phyloP scores from a whole-genome alignment of 1,284 basidiomycete species.

The Rhodotorula sp. region DNA sequence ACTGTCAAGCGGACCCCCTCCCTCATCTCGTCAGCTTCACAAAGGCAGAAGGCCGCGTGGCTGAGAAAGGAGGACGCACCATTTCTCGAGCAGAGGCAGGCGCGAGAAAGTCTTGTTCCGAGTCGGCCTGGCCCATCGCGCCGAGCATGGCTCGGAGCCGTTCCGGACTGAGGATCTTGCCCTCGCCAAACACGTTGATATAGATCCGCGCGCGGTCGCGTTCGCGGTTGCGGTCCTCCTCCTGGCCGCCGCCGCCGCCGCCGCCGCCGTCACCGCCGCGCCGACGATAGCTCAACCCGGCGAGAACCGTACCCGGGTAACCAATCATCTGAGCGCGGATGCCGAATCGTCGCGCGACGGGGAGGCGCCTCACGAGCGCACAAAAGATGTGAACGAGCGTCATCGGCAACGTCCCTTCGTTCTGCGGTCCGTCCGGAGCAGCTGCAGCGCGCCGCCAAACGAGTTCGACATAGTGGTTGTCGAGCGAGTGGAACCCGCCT shows the following conservation, averaged over 20 bases:
- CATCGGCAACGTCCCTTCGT: slow-evolving; percentile 31
- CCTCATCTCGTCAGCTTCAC: not conserved
- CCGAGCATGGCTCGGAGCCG: slow-evolving; percentile 13
- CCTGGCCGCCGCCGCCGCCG: slow-evolving; percentile 1
- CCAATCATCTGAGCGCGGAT: slow-evolving; percentile 25
- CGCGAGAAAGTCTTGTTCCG: slow-evolving; percentile 7
- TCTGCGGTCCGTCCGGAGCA: not conserved
- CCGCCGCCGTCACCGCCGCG: not conserved
- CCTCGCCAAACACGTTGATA: slow-evolving; percentile 23
- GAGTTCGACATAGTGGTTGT: slow-evolving; percentile 27
- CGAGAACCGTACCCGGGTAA: slow-evolving; percentile 29
- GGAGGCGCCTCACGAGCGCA: slow-evolving; percentile 27
- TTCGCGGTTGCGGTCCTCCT: not conserved
- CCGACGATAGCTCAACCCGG: not conserved
- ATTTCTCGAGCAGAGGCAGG: slow-evolving; percentile 22
- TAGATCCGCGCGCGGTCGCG: not conserved
- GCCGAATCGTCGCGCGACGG: slow-evolving; percentile 7
- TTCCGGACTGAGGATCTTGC: not conserved
- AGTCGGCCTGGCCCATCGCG: not conserved
- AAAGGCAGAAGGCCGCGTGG: not conserved
- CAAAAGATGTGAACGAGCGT: slow-evolving; percentile 37
- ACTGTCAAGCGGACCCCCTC: slow-evolving; percentile 4
- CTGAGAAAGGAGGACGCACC: slow-evolving; percentile 9
- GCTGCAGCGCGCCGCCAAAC: slow-evolving; percentile 3
- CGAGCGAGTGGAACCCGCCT: slow-evolving; percentile 23